Percentiles rank a stretch among this genome's conserved stretches.
Conservation (phyloP, 805 yeast genomes). For the Brettanomyces nanus region DNA sequence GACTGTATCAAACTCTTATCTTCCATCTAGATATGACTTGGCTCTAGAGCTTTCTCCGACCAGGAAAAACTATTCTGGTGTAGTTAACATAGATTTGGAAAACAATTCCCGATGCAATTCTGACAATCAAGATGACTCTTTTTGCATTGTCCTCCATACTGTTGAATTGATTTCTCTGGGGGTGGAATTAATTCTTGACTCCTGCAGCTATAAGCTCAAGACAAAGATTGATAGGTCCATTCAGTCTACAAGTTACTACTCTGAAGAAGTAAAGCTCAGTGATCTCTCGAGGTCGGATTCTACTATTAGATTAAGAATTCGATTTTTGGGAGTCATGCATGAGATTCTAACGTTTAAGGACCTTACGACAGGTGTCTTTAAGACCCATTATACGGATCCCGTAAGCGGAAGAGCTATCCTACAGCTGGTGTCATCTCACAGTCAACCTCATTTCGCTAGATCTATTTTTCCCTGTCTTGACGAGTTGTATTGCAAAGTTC, state of each 20-base stretch:
- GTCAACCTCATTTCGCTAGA: slow-evolving; percentile 61
- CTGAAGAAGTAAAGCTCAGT: slow-evolving; percentile 19
- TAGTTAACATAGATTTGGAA: slow-evolving; percentile 25
- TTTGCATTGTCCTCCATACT: slow-evolving; percentile 31
- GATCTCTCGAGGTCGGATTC: slow-evolving; percentile 5
- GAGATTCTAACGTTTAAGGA: slow-evolving; percentile 46
- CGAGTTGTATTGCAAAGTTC: slow-evolving; percentile 48
- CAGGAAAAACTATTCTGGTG: slow-evolving; percentile 40
- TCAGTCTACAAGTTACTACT: slow-evolving; percentile 26
- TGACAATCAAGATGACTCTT: slow-evolving; percentile 6
- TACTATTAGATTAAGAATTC: slow-evolving; percentile 19
- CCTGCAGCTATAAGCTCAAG: slow-evolving; percentile 10
- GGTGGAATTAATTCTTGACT: slow-evolving; percentile 21
- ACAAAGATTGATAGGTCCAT: slow-evolving; percentile 30
- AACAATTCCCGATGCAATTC: slow-evolving; percentile 14
- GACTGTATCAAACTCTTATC: slow-evolving; percentile 26
- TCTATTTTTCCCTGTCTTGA: slow-evolving; percentile 63
- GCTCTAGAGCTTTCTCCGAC: slow-evolving; percentile 27
- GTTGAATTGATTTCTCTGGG: slow-evolving; percentile 32
- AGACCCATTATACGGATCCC: slow-evolving; percentile 52
- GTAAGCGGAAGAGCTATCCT: slow-evolving; percentile 41
- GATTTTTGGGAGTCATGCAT: slow-evolving; percentile 45
- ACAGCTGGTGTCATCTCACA: slow-evolving; percentile 58
- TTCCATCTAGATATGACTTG: slow-evolving; percentile 33
- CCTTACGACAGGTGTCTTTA: slow-evolving; percentile 56